Base-by-base conservation (phyloP, 345 rosid genomes). In the Leavenworthia alabamica region DNA sequence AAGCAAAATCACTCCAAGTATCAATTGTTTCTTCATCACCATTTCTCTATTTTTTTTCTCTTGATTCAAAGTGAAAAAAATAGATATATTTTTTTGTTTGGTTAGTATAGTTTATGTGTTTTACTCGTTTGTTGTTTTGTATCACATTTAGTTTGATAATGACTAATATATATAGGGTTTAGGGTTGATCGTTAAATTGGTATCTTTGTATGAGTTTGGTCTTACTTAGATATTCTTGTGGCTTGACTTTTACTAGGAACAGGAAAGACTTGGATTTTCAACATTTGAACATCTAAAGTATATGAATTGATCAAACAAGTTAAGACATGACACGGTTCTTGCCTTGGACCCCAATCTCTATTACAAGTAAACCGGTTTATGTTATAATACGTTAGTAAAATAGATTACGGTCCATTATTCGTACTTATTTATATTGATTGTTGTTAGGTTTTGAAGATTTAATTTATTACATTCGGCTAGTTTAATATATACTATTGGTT, bases 251-350 rank as follows among this genome's bases (percentile, higher is more conserved):
- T 46, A 70, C 63, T 54, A 62, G 43, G 49, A 54, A 70, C 37
- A 62, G 43, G 49, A 54, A 70, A 37, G 63, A 70, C 63, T 70
- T 60, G 29, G 46, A 35, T 43, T 51, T 68, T 68, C 73, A 68
- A 60, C 42, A 32, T 68, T 68, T 61, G 68, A 45, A 69, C 40
- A 56, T 26, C 54, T 8, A 53, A 60, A 53, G 12, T 5, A 39
- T 28, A 19, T 50, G 74, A 70, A 70, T 55, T 70, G 74, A 70
- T 70, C 68, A 70, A 70, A 70, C 68, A 62, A 62, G 51, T 70
- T 61, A 44, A 29, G 56, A 51, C 7, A 51, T 7, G 50, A 70
- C 74, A 62, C 68, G 63, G 28, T 60, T 54, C 1, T 70, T 70
- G 62, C 51, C 57, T 70, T 62, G 63, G 68, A 70, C 74, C 63